Base-by-base conservation (phyloP, 2,329 filamentous ascomycete species). In the Blastomyces percursus region DNA sequence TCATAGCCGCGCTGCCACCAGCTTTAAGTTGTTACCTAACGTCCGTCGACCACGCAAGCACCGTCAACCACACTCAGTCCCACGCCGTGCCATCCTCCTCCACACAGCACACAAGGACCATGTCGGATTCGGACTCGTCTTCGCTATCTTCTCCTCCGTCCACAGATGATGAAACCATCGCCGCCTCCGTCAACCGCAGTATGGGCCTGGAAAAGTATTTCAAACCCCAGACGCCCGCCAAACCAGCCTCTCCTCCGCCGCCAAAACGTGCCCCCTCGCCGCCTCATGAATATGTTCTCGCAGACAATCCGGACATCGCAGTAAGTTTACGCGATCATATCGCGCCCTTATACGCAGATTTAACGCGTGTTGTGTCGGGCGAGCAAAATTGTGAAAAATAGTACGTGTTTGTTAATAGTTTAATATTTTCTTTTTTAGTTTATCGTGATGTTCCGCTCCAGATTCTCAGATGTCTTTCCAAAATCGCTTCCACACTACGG, bases 361-460 rank as follows among this genome's bases (percentile, higher is more conserved):
- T 64, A 60, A 66, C 64, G 71, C 71, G 72, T 71, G 62, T 63
- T 76, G 70, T 64, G 68, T 65, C 69, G 66, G 66, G 63, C 63
- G 68, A 67, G 71, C 46, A 8, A 12, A 54, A 32, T 35, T 3
- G n/a, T 48, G 3, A 6, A 48, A 48, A 32, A 54, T 16, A 32
- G 8, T 30, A 71, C 69, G 69, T 68, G 65, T 70, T 71, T 66
- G 69, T 72, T 76, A 64, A 76, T 68, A 54, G 27, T 46, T 32
- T n/a, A 2, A 2, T 30, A 1, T 30, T 30, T 30, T 68, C 62
- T 57, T 54, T 62, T 64, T 55, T 71, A 96, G 91, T 96, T 99
- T 78, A 90, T 99, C 76, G 91, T 97, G 68, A 96, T 96, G 90
- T 99, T 97, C 78, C 86, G 93, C 75, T 89, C 89, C 76, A 90